Evolutionary conservation across 805 yeast genomes (phyloP), one percentile per base, ranked within the genome.

Genomic region (Nadsonia fulvescens): DNA sequence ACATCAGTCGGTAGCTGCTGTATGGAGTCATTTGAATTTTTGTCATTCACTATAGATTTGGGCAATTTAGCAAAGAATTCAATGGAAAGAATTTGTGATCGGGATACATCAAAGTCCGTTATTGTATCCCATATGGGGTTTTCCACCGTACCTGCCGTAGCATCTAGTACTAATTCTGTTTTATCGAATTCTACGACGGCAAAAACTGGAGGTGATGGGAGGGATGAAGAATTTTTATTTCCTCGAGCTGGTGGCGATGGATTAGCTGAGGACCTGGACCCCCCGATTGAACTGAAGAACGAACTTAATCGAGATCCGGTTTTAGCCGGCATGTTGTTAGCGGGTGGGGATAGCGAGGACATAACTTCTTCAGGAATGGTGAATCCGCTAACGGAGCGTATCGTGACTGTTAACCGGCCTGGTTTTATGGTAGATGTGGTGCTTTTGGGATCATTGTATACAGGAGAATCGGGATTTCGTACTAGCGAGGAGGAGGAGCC

Each of bases 131-230:
- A 89, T 10, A 66, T 66, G 1, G 94, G 86, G 30, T 62, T 57
- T 22, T 66, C 64, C 33, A 81, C 68, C 0, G 92, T 67, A 20
- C 93, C 94, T 28, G 76, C 67, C 15, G 71, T 67, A 2, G 96
- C 89, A 38, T 82, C 92, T 26, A 86, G 70, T 9, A 82, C 64
- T 36, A 89, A 74, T 37, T 83, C 89, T 26, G 86, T 81, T 51
- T 89, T 89, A 52, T 89, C 99, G 46, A 82, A 86, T 51, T 89
- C 99, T 23, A 89, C 61, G 2, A 93, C 81, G 42, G 83, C 63
- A 49, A 78, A 79, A 19, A 89, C 62, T 32, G 92, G 61, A 10
- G 89, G 66, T 37, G 29, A n/a, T n/a, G n/a, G n/a, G n/a, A n/a
- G n/a, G n/a, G n/a, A n/a, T n/a, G 29, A 17, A 8, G 5, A 19